A percentile compares a stretch with the other conserved stretches of the same genome.
Conservation (phyloP, 2,329 filamentous ascomycete genomes). For the Fusarium albosuccineum region DNA sequence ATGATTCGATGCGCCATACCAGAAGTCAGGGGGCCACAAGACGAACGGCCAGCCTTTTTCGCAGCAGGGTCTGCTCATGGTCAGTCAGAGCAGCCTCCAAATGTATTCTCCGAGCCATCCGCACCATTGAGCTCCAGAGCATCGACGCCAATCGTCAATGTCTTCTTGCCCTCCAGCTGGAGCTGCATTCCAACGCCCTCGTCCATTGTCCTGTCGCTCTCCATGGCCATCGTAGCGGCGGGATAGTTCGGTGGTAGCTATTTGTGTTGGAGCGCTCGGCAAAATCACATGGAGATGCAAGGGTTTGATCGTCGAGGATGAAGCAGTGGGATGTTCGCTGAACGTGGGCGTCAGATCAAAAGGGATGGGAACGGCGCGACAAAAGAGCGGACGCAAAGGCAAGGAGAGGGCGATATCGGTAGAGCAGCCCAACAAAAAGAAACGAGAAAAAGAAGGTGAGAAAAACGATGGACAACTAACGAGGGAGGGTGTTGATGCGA, state of each 20-base stretch:
- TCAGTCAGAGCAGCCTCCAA: constrained; percentile 22
- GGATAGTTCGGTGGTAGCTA: not conserved
- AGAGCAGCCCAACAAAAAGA: not conserved
- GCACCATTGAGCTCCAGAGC: constrained; percentile 53
- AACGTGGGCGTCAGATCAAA: not conserved
- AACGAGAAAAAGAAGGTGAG: not conserved
- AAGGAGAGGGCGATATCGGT: constrained; percentile 1
- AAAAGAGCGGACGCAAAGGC: constrained; percentile 7
- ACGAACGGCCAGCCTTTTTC: constrained; percentile 38
- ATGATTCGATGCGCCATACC: constrained; percentile 24
- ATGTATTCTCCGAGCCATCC: constrained; percentile 32
- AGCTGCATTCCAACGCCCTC: constrained; percentile 46
- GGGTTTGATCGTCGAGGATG: constrained; percentile 14
- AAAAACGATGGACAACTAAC: constrained; percentile 14
- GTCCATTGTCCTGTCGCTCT: constrained; percentile 36
- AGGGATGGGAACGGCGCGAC: not conserved
- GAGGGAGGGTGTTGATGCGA: constrained; percentile 4
- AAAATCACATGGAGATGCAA: constrained; percentile 11
- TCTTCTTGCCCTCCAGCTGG: constrained; percentile 49
- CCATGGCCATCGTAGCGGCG: constrained; percentile 16
- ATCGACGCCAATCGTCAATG: constrained; percentile 49
- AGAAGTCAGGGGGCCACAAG: constrained; percentile 37
- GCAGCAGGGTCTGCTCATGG: constrained; percentile 39
- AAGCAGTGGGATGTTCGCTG: not conserved
- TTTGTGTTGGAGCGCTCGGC: constrained; percentile 6